A percentile compares a stretch with the other conserved stretches of the same genome.
These are phyloP conservation scores for Neurospora tetraspora DNA, from an alignment of 495 filamentous ascomycete species.

Conservation along the genomic window DNA sequence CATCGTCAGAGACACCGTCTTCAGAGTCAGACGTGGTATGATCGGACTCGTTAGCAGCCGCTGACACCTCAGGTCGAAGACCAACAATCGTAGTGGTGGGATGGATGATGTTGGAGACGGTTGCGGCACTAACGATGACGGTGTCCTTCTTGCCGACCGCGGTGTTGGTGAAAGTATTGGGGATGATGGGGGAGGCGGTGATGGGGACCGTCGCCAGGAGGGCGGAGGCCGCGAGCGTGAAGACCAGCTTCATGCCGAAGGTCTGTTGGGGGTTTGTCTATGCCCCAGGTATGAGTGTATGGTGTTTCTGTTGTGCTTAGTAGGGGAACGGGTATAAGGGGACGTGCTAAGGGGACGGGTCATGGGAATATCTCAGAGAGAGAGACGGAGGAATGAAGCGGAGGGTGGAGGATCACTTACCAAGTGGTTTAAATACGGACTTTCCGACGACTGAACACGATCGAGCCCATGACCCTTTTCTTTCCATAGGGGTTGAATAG, in stretches of 20 bases:
- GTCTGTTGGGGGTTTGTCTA: neutral
- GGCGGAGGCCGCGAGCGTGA: neutral
- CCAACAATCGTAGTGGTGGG: neutral
- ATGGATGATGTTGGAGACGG: neutral
- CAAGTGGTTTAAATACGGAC: neutral
- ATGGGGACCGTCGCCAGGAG: neutral
- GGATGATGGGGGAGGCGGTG: neutral
- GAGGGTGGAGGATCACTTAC: neutral
- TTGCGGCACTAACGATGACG: neutral
- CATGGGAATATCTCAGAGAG: neutral
- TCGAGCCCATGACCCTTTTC: neutral
- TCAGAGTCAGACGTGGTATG: neutral
- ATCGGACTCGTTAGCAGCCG: neutral
- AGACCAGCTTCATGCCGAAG: neutral
- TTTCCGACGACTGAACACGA: neutral
- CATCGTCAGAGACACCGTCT: neutral
- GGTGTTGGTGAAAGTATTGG: neutral
- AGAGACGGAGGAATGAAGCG: neutral
- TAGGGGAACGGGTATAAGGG: neutral
- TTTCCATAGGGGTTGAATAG: neutral
- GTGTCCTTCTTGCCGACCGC: neutral
- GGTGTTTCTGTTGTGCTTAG: neutral
- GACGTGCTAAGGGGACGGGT: neutral
- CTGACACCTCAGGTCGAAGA: neutral
- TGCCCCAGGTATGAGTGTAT: neutral